These are phyloP conservation scores for Powellomyces hirtus DNA, from an alignment of 192 early-diverging fungal species.

Conservation along the genomic window DNA sequence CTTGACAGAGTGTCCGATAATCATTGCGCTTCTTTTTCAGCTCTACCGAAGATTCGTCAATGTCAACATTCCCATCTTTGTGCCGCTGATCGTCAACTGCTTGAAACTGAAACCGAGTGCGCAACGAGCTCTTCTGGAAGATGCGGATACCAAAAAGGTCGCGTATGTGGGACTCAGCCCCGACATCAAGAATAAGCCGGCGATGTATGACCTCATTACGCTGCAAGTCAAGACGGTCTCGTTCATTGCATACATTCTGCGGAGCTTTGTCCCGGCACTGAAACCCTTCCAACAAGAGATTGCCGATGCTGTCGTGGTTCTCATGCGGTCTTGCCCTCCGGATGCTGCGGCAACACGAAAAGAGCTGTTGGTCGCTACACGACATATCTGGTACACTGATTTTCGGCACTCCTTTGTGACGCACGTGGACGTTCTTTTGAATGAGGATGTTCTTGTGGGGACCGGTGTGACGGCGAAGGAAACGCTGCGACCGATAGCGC, in stretches of 20 bases:
- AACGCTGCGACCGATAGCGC: slow-evolving; percentile 86
- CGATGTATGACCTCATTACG: slow-evolving; percentile 85
- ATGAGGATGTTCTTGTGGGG: slow-evolving; percentile 92
- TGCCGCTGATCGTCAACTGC: slow-evolving; percentile 80
- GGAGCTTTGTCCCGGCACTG: slow-evolving; percentile 70
- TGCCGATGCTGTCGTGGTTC: slow-evolving; percentile 81
- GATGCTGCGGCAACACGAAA: slow-evolving; percentile 91
- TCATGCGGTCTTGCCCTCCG: slow-evolving; percentile 91
- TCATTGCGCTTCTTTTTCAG: slow-evolving; percentile 93
- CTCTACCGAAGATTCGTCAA: slow-evolving; percentile 76
- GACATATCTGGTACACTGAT: slow-evolving; percentile 92
- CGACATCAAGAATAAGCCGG: slow-evolving; percentile 66
- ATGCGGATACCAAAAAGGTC: slow-evolving; percentile 49
- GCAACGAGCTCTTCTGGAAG: slow-evolving; percentile 45
- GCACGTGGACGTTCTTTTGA: slow-evolving; percentile 88
- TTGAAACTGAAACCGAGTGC: slow-evolving; percentile 55
- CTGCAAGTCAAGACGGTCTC: slow-evolving; percentile 99
- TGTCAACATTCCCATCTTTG: slow-evolving; percentile 77
- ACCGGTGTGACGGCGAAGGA: slow-evolving; percentile 90
- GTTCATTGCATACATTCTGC: slow-evolving; percentile 92
- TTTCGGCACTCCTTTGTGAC: slow-evolving; percentile 85
- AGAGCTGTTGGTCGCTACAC: slow-evolving; percentile 91
- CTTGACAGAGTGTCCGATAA: slow-evolving; percentile 96
- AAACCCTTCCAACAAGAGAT: slow-evolving; percentile 76
- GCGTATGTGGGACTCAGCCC: slow-evolving; percentile 80